Conservation (phyloP, 202 grass and related monocot species). For the Panicum virgatum region DNA sequence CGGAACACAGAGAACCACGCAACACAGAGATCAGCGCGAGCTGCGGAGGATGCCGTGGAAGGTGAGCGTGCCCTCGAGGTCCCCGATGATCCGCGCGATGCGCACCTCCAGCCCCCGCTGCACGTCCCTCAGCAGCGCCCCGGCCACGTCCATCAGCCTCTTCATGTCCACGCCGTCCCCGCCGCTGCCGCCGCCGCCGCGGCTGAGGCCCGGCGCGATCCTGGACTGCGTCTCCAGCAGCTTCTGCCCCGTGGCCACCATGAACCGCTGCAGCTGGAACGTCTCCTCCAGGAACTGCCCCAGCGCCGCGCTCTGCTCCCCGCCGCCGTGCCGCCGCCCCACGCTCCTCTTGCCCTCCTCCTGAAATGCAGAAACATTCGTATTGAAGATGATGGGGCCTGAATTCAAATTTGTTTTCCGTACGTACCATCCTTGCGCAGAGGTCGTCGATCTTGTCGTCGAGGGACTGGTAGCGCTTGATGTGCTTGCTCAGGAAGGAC, state of each 20-base stretch:
- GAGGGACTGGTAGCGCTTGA: slow-evolving; percentile 88
- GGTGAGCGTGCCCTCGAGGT: slow-evolving; percentile 79
- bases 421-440: slow-evolving; percentile 75
- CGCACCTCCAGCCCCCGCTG: slow-evolving; percentile 79
- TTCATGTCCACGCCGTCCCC: slow-evolving; percentile 60
- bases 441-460: slow-evolving; percentile 84
- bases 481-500: slow-evolving; percentile 69
- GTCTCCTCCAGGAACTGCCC: slow-evolving; percentile 76
- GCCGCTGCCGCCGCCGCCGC: neutral
- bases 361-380: neutral
- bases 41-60: slow-evolving; percentile 74
- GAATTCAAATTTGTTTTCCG: too few species aligned
- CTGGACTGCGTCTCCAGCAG: slow-evolving; percentile 74
- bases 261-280: slow-evolving; percentile 77
- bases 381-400: too few species aligned
- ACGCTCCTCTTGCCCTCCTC: slow-evolving; percentile 43
- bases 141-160: slow-evolving; percentile 71
- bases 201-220: slow-evolving; percentile 44
- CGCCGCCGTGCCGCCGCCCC: slow-evolving; percentile 15
- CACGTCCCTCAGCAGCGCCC: slow-evolving; percentile 72
- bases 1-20: too few species aligned
- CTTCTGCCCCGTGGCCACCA: slow-evolving; percentile 87
- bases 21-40: neutral
- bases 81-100: slow-evolving; percentile 74
- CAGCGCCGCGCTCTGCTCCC: slow-evolving; percentile 54